Evolutionary conservation across 768 basidiomycete species (phyloP), one percentile per base, ranked within the genome.

Genomic region (Hortiboletus campestris): DNA sequence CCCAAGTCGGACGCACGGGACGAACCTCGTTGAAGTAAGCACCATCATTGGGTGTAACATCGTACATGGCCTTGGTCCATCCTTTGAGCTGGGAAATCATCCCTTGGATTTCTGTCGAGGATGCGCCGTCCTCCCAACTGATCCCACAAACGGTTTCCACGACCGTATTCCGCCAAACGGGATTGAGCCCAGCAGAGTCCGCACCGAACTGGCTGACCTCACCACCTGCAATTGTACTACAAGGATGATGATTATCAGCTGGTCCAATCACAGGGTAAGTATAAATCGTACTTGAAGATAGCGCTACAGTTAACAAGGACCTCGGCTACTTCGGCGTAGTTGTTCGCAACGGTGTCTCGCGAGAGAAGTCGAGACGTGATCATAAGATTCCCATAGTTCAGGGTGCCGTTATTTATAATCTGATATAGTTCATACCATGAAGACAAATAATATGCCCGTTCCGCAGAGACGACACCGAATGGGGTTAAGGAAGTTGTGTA

Each of bases 21-120:
- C 70, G 20, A 22, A 76, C 80, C 74, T 82, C 79, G 59, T 82
- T 79, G 46, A 78, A 71, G 62, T 82, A 80, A 3, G 80, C 70
- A 5, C 76, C 79, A 5, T 67, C 64, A 7, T 62, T 42, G 1
- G 71, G 70, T 2, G 66, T 61, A 10, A 76, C 57, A 20, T 72
- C 73, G 6, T 73, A 63, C 16, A 73, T 65, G 7, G 71, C 50
- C 3, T 59, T 47, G 47, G 66, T 59, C 50, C 58, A 65, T 41
- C 40, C 50, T 22, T 58, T 53, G 3, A 71, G 45, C 1, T 53
- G 46, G 9, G 56, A 58, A 4, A 63, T 50, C 47, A 48, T 22
- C 0, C 12, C 51, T 9, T 59, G 31, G 41, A 70, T 68, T n/a
- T 58, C 62, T 2, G 32, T 19, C 9, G 56, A 46, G 4, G 63